Evolutionary conservation across 179 eudicot species (phyloP), one percentile per base, ranked within the genome.

Genomic region (Nepenthes alata): DNA sequence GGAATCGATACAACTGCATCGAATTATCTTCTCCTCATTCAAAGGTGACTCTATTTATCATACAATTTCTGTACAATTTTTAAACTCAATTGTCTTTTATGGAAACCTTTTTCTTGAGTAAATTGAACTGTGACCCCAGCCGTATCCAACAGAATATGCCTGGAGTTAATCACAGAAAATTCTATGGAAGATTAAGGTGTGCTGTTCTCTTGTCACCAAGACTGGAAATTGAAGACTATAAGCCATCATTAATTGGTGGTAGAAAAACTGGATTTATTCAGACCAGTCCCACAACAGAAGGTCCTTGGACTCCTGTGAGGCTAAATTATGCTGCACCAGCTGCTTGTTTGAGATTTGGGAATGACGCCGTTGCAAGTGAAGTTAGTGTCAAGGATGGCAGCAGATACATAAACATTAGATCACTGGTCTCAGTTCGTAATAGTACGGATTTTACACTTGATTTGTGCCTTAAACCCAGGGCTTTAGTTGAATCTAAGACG

Each of bases 351-450:
- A 79, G 85, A 71, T 72, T 93, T 57, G 96, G 98, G 60, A 78
- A 79, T 74, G 83, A 82, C 64, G 85, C 89, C 58, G 96, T 93
- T 77, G 98, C 96, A 53, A 86, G 96, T 79, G 98, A 93, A 86
- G 90, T 89, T 53, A 80, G 77, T 51, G 81, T 89, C 57, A 76
- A 68, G 70, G 86, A 83, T 74, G 93, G 95, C 61, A 83, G 89
- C 66, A 75, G 95, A 93, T 86, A 84, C 73, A 96, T 93, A 51
- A 81, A 69, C 66, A 86, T 93, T 39, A 84, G 98, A 71, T 93
- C 98, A 56, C 77, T 93, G 70, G 96, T 85, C 65, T 85, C 95
- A 57, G 90, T 93, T 66, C 79, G 77, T 60, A 93, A 93, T 67
- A 73, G 67, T 56, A 89, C 98, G 10, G 87, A 89, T 35, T 78